phyloP scores from a whole-genome alignment of 805 yeast genomes.

The Schwanniomyces yamadae region DNA sequence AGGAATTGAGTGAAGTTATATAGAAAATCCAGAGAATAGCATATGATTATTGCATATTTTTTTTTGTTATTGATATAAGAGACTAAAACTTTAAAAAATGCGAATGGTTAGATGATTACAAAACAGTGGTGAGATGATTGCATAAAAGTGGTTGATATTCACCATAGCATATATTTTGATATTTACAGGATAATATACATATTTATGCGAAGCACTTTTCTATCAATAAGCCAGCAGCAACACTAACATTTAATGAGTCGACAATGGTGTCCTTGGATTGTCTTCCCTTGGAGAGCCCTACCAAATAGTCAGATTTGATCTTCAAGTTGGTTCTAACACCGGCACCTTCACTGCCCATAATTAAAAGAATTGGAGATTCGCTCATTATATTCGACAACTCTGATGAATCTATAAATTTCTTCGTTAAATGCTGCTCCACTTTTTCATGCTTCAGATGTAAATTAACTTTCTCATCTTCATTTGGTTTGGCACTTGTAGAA shows the following conservation, averaged over 20 bases:
- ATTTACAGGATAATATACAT: no score
- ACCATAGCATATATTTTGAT: no score
- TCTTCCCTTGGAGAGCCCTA: constrained; percentile 38
- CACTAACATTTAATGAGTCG: constrained; percentile 87
- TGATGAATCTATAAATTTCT: constrained; percentile 36
- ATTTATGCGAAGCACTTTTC: constrained; percentile 10
- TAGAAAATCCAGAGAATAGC: no score
- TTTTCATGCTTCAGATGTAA: constrained; percentile 26
- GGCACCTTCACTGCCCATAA: constrained; percentile 82
- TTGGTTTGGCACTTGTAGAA: constrained; percentile 50
- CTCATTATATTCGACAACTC: constrained; percentile 46
- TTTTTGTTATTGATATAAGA: no score
- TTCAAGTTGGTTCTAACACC: constrained; percentile 73
- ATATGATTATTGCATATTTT: no score
- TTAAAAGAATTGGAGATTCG: constrained; percentile 61
- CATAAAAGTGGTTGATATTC: no score
- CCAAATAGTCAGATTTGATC: constrained; percentile 54
- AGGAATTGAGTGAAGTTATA: no score
- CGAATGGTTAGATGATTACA: no score
- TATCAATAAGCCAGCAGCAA: constrained; percentile 75
- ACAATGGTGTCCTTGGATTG: constrained; percentile 36
- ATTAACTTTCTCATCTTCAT: constrained; percentile 17
- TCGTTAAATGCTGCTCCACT: constrained; percentile 24
- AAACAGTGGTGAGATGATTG: no score
- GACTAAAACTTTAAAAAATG: no score